Evolutionary conservation across 2,329 filamentous ascomycete species (phyloP).

Genomic region (Diaporthe ampelina): DNA sequence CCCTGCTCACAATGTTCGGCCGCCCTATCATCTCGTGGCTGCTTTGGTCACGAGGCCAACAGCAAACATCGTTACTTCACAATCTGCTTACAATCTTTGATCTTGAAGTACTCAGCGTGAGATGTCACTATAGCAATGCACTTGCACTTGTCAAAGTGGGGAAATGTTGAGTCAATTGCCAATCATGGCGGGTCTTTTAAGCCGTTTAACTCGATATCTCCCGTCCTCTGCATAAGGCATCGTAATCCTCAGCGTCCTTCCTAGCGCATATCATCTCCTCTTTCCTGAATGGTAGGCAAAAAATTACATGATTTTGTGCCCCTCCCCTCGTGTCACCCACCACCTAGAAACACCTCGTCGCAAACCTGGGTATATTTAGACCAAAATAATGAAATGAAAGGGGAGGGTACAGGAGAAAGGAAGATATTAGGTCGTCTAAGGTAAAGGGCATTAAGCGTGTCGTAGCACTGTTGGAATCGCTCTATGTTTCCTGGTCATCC

Average conservation of each 20-base stretch:
- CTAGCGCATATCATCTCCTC: conserved; percentile 22
- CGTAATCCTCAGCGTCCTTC: conserved; percentile 30
- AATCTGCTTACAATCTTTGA: not conserved
- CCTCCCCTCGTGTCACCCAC: conserved; percentile 51
- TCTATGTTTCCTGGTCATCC: conserved; percentile 10
- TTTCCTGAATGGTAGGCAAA: conserved; percentile 39
- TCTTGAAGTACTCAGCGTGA: not conserved
- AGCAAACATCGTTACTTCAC: not conserved
- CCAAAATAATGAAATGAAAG: conserved; percentile 53
- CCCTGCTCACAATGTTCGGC: not conserved
- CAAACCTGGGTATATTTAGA: conserved; percentile 57
- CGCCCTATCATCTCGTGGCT: not conserved
- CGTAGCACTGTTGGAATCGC: conserved; percentile 43
- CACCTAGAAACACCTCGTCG: conserved; percentile 50
- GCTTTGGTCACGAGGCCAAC: not conserved
- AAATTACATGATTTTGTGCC: conserved; percentile 46
- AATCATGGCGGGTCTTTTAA: conserved; percentile 8
- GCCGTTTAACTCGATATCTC: conserved; percentile 36
- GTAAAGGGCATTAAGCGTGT: conserved; percentile 52
- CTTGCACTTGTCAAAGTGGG: conserved; percentile 4
- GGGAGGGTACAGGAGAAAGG: conserved; percentile 49
- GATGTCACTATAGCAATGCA: conserved; percentile 17
- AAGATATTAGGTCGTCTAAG: conserved; percentile 48
- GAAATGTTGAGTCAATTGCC: conserved; percentile 36
- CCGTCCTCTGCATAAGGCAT: conserved; percentile 22